A percentile compares a stretch with the other conserved stretches of the same genome.
Evolutionary conservation across 176 grass and related monocot species (phyloP).

Genomic region (Oryza australiensis): DNA sequence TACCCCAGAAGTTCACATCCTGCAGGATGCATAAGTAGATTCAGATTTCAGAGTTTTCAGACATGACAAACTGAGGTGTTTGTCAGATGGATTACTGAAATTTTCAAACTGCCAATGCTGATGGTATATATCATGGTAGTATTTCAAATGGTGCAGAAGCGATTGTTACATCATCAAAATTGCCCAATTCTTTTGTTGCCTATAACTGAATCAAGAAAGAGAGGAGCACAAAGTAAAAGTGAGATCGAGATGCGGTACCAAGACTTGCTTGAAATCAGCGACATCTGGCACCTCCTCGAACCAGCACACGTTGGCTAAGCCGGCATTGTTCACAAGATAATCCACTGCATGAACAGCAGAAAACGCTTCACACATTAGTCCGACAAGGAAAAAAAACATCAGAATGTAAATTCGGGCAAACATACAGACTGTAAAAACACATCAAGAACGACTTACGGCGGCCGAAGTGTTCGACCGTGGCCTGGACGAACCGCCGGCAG

Average conservation of each 20-base stretch:
- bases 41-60: too few species aligned
- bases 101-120: too few species aligned
- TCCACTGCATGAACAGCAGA: constrained; percentile 45
- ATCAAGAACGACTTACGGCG: constrained; percentile 27
- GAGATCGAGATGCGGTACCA: constrained; percentile 30
- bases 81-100: background rate
- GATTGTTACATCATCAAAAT: too few species aligned
- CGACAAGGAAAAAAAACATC: too few species aligned
- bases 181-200: too few species aligned
- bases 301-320: constrained; percentile 44
- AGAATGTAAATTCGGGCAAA: background rate
- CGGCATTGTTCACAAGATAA: constrained; percentile 74
- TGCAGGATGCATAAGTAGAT: background rate
- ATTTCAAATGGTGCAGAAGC: too few species aligned
- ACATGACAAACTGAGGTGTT: too few species aligned
- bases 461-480: constrained; percentile 52
- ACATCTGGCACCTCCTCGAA: constrained; percentile 57
- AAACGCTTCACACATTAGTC: too few species aligned
- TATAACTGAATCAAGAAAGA: too few species aligned
- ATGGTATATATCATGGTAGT: too few species aligned
- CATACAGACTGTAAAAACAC: too few species aligned
- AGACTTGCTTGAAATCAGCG: constrained; percentile 47
- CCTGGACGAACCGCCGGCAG: constrained; percentile 47
- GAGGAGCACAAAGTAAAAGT: background rate
- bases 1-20: constrained; percentile 72